phyloP scores from a whole-genome alignment of 2,329 filamentous ascomycete species.

The Colletotrichum australisinense region DNA sequence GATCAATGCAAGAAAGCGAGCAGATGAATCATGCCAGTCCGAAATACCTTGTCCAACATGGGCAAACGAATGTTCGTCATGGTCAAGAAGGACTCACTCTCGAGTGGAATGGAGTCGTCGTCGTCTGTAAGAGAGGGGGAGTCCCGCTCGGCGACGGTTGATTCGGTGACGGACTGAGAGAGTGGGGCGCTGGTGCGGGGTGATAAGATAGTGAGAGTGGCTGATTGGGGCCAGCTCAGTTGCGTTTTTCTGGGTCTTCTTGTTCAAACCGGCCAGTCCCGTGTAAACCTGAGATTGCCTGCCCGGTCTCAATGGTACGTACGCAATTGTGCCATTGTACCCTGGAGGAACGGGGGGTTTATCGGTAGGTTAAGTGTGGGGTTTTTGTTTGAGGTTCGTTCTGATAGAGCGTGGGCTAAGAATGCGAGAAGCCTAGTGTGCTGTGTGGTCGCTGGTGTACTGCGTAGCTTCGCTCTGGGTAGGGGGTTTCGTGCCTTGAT shows the following conservation, averaged over 20 bases:
- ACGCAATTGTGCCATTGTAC: not conserved
- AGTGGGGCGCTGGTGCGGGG: slow-evolving; percentile 31
- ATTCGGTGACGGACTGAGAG: slow-evolving; percentile 27
- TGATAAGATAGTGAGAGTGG: slow-evolving; percentile 32
- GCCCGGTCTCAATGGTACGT: not conserved
- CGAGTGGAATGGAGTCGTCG: not conserved
- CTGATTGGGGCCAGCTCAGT: slow-evolving; percentile 35
- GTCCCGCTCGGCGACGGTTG: slow-evolving; percentile 14
- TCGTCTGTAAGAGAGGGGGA: slow-evolving; percentile 5
- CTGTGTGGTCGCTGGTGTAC: too few relatives aligned
- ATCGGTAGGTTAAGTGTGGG: too few relatives aligned
- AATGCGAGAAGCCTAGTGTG: not conserved
- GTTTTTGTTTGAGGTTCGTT: not conserved
- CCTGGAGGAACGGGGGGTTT: not conserved
- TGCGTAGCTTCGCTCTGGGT: not conserved
- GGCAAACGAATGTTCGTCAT: not conserved
- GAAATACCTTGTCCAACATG: not conserved
- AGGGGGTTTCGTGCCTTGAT: not conserved
- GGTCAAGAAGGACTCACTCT: slow-evolving; percentile 15
- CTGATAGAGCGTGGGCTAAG: not conserved
- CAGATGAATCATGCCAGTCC: not conserved
- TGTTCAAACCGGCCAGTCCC: not conserved
- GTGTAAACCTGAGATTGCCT: not conserved
- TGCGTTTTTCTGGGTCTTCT: slow-evolving; percentile 9
- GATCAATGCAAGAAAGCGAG: slow-evolving; percentile 1